phyloP scores from a whole-genome alignment of 192 early-diverging fungal species.

The Glomus cerebriforme region DNA sequence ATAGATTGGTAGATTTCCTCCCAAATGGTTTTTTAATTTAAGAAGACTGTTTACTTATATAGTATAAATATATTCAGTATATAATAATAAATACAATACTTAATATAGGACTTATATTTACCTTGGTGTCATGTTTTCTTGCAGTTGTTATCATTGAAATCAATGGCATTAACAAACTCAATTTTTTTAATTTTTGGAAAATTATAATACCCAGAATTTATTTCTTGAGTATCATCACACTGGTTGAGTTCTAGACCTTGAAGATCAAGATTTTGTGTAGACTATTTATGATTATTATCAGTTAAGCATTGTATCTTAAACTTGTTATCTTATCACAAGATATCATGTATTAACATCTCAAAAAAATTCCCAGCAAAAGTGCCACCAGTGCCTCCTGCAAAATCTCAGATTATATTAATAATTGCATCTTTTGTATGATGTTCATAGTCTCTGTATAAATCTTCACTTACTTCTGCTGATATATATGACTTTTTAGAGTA shows the following conservation, averaged over 20 bases:
- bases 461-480: neutral
- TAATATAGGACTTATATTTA: neutral
- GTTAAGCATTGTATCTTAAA: neutral
- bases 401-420: neutral
- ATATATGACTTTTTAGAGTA: conserved; percentile 20
- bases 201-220: conserved; percentile 4
- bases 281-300: neutral
- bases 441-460: neutral
- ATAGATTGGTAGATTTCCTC: neutral
- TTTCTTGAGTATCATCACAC: neutral
- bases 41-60: neutral
- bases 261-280: neutral
- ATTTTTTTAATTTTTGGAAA: conserved; percentile 4
- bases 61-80: neutral
- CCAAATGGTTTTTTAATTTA: neutral
- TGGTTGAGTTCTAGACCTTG: neutral
- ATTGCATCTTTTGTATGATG: conserved; percentile 6
- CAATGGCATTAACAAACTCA: conserved; percentile 7
- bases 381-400: neutral
- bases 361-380: neutral
- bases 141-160: too few relatives aligned
- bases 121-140: neutral
- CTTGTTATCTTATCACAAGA: neutral
- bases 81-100: neutral
- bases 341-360: conserved; percentile 5